Conservation (phyloP, 148 eudicot species). For the Mesembryanthemum crystallinum region DNA sequence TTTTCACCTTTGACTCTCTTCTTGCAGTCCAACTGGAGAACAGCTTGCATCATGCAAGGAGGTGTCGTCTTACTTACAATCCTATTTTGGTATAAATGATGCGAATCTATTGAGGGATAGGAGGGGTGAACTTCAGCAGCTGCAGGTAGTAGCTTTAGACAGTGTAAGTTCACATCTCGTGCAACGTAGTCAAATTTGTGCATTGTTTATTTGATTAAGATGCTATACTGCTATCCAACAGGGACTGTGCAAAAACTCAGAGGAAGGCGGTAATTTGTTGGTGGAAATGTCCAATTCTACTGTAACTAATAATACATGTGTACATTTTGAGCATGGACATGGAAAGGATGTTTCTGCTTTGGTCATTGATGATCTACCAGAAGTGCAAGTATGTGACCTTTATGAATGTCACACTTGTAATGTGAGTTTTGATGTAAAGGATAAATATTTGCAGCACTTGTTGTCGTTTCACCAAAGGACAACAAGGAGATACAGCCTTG, state of each 20-base stretch:
- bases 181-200: constrained; percentile 4
- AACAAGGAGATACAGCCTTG: constrained; percentile 43
- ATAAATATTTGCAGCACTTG: constrained; percentile 48
- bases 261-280: constrained; percentile 18
- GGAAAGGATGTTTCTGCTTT: constrained; percentile 28
- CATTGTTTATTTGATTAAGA: constrained; percentile 18
- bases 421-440: constrained; percentile 49
- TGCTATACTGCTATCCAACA: constrained; percentile 30
- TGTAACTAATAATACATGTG: constrained; percentile 19
- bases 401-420: constrained; percentile 63
- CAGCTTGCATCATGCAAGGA: constrained; percentile 65
- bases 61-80: constrained; percentile 48
- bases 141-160: constrained; percentile 23
- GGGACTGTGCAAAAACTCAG: constrained; percentile 19
- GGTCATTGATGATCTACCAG: constrained; percentile 58
- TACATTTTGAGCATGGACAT: constrained; percentile 26
- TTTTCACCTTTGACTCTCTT: not conserved
- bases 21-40: constrained; percentile 61
- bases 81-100: constrained; percentile 41
- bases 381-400: constrained; percentile 51
- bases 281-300: constrained; percentile 27
- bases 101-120: constrained; percentile 36
- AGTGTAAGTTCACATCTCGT: constrained; percentile 32
- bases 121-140: constrained; percentile 36
- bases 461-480: constrained; percentile 51